Evolutionary conservation across 345 rosid genomes (phyloP).

Genomic region (Aquilaria sinensis): DNA sequence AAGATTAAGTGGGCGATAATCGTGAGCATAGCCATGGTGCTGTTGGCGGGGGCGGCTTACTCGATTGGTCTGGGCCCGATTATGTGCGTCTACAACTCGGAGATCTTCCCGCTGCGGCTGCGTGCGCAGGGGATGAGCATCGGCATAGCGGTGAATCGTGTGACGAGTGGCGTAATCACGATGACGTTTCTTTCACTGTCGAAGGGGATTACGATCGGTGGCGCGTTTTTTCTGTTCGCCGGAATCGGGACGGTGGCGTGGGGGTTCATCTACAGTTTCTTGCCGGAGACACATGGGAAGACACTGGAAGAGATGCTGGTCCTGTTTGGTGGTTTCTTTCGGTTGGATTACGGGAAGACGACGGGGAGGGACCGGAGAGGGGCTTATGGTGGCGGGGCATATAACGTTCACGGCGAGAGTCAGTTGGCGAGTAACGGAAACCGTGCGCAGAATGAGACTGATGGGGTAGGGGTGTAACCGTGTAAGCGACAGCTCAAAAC

Average conservation of each 20-base stretch:
- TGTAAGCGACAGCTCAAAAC: no score
- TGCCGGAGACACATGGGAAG: conserved; percentile 13
- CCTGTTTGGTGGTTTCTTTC: conserved; percentile 13
- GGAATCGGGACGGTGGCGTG: conserved; percentile 9
- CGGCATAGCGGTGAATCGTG: conserved; percentile 16
- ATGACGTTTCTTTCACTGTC: conserved; percentile 22
- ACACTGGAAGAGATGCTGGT: conserved; percentile 5
- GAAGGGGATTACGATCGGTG: conserved; percentile 16
- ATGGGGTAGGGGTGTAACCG: no score
- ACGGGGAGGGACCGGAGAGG: not conserved
- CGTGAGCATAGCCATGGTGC: conserved; percentile 15
- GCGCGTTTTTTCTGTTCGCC: conserved; percentile 23
- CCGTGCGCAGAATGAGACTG: no score
- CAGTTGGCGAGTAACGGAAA: no score
- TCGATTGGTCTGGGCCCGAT: conserved; percentile 26
- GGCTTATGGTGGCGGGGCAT: no score
- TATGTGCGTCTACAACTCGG: conserved; percentile 26
- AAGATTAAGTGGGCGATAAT: conserved; percentile 21
- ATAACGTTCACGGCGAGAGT: no score
- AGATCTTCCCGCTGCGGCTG: conserved; percentile 18
- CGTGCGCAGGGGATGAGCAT: conserved; percentile 17
- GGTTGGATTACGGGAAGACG: conserved; percentile 34
- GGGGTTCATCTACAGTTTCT: conserved; percentile 1
- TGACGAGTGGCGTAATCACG: conserved; percentile 15
- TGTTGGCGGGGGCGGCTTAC: conserved; percentile 11